Percentiles rank a stretch among this genome's conserved stretches.
Evolutionary conservation across 768 basidiomycete genomes (phyloP).

Genomic region (Galerina marginata): DNA sequence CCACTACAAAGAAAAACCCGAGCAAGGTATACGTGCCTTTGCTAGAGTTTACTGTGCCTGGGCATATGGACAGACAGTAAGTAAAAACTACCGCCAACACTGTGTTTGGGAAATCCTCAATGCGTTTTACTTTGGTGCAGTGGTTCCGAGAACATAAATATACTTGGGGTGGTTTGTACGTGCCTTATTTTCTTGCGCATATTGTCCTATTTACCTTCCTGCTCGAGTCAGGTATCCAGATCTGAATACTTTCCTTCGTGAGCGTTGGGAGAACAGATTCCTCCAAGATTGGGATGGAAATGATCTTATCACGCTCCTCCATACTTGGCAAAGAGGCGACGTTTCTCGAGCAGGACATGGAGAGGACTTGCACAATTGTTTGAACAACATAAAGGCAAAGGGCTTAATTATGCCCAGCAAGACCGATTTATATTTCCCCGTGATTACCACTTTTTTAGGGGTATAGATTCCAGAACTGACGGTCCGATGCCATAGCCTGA

Average conservation of each 20-base stretch:
- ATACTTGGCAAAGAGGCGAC: constrained; percentile 58
- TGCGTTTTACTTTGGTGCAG: constrained; percentile 30
- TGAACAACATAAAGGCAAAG: constrained; percentile 51
- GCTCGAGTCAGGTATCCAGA: constrained; percentile 44
- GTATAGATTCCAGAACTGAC: neutral
- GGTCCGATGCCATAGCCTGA: constrained; percentile 45
- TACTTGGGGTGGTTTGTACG: constrained; percentile 46
- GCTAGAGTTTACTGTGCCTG: constrained; percentile 61
- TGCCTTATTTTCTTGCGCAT: neutral
- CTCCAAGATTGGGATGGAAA: constrained; percentile 56
- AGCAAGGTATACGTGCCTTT: constrained; percentile 59
- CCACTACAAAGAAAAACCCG: constrained; percentile 52
- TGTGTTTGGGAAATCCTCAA: neutral
- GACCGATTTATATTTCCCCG: constrained; percentile 64
- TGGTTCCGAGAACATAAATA: constrained; percentile 60
- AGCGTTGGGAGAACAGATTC: constrained; percentile 54
- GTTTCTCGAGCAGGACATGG: constrained; percentile 49
- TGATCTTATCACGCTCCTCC: constrained; percentile 51
- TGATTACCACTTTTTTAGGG: constrained; percentile 23
- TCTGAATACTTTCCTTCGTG: constrained; percentile 54
- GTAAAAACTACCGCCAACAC: constrained; percentile 9
- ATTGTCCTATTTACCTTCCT: neutral
- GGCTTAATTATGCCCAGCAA: constrained; percentile 64
- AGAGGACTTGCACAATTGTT: constrained; percentile 45
- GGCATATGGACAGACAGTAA: constrained; percentile 62